phyloP scores from a whole-genome alignment of 345 rosid genomes.

The Bruguiera gymnorhiza region DNA sequence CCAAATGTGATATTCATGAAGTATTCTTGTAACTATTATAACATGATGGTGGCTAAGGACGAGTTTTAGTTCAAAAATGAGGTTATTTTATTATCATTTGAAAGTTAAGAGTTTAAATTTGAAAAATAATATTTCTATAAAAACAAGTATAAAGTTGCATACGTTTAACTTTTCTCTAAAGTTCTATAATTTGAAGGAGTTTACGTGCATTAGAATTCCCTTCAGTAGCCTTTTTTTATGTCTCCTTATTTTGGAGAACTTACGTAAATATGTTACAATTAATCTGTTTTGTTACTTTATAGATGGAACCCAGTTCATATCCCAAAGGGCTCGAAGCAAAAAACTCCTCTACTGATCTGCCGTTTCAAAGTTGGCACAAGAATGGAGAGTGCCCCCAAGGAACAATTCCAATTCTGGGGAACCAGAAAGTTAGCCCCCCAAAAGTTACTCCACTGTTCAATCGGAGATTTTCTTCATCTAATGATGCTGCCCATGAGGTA shows the following conservation, averaged over 20 bases:
- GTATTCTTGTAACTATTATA: too few species aligned
- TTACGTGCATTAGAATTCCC: background rate
- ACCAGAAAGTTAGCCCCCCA: conserved; percentile 11
- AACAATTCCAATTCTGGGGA: conserved; percentile 29
- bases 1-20: too few species aligned
- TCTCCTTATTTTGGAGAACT: too few species aligned
- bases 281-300: background rate
- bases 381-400: conserved; percentile 28
- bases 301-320: conserved; percentile 21
- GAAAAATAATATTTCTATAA: too few species aligned
- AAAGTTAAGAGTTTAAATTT: too few species aligned
- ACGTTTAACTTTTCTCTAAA: background rate
- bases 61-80: too few species aligned
- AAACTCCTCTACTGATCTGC: background rate
- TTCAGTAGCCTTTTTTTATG: background rate
- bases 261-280: too few species aligned
- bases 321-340: conserved; percentile 4
- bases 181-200: too few species aligned
- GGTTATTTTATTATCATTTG: too few species aligned
- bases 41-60: too few species aligned
- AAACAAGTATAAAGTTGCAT: background rate
- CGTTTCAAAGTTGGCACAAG: conserved; percentile 17
- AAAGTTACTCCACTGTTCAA: conserved; percentile 22
- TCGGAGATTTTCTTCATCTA: background rate
- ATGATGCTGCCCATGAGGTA: conserved; percentile 9